Base-by-base conservation (phyloP, 768 basidiomycete genomes). In the Termitomyces sp. region DNA sequence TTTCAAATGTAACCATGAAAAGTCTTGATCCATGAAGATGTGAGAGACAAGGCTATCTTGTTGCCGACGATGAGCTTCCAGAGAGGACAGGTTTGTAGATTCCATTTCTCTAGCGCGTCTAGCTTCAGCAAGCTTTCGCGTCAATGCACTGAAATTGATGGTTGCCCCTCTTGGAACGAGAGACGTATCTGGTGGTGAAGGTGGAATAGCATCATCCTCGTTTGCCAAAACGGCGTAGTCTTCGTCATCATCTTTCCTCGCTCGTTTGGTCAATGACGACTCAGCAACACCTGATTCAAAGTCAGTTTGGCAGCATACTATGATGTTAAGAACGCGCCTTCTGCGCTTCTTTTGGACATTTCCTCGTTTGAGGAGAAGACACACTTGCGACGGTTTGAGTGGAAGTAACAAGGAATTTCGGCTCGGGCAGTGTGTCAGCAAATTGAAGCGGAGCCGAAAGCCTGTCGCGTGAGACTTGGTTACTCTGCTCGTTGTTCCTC, bases 91-190 rank as follows among this genome's bases (percentile, higher is more conserved):
- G 50, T 78, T 75, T n/a, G 70, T 64, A 3, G 74, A 66, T 6
- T 73, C 76, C 54, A 67, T 70, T 30, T 78, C 77, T 45, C 75
- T 75, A 35, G 68, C 61, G 40, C 81, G 76, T 55, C 79, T 80
- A 21, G 82, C 78, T 63, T 87, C 78, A 0, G 86, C 87, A 19
- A 91, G 75, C 63, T 87, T 91, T 61, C 90, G 84, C 2, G 88
- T 89, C 40, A 93, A 74, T 0, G 88, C 90, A 63, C 84, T 88
- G 68, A 93, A 84, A 62, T 93, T 93, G 67, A 93, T 93, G n/a
- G 87, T 93, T 22, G 87, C 85, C 30, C 80, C 76, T 15, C 80
- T 80, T 22, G 89, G 87, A 17, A 91, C 75, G 41, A 88, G 67
- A 50, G 76, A 71, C 17, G 72, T 72, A 56, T 79, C 80, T 6